These are phyloP conservation scores for Didymella pinodella DNA, from an alignment of 2,329 filamentous ascomycete genomes.

Conservation along the genomic window DNA sequence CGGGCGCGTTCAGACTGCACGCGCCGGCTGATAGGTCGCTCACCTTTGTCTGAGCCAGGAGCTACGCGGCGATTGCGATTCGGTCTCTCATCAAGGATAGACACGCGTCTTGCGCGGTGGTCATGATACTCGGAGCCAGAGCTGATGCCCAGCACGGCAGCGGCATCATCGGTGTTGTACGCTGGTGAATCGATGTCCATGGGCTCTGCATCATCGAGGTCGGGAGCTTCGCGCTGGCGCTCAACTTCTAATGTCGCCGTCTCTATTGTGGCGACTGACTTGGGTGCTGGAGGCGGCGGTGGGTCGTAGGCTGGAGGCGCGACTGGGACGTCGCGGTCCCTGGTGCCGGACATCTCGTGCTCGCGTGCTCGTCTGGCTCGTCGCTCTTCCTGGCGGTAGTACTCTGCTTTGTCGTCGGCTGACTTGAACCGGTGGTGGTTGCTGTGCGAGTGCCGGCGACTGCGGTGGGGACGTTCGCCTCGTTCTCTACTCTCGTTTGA, in stretches of 20 bases:
- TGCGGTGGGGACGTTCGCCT: constrained; percentile 42
- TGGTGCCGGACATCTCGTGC: constrained; percentile 39
- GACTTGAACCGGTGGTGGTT: constrained; percentile 39
- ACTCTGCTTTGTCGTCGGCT: constrained; percentile 45
- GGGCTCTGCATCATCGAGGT: constrained; percentile 5
- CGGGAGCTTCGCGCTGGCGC: constrained; percentile 7
- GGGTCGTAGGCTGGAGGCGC: constrained; percentile 27
- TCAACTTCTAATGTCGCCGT: constrained; percentile 31
- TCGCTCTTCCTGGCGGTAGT: constrained; percentile 40
- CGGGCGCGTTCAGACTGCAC: constrained; percentile 40
- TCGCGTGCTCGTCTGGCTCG: constrained; percentile 37
- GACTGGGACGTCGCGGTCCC: constrained; percentile 37
- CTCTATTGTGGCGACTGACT: constrained; percentile 19
- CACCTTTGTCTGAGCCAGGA: constrained; percentile 38
- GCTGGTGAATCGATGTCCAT: constrained; percentile 13
- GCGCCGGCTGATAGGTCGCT: constrained; percentile 39
- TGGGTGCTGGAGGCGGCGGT: constrained; percentile 21
- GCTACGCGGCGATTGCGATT: constrained; percentile 43
- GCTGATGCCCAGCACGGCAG: constrained; percentile 34
- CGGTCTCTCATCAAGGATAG: constrained; percentile 40
- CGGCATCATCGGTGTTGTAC: constrained; percentile 36
- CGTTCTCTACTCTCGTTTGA: constrained; percentile 45
- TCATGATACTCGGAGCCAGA: constrained; percentile 44
- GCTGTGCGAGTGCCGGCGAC: constrained; percentile 38
- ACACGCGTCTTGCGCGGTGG: constrained; percentile 36